Evolutionary conservation across 306 rosid species (phyloP).

Genomic region (Dryas alaskensis): DNA sequence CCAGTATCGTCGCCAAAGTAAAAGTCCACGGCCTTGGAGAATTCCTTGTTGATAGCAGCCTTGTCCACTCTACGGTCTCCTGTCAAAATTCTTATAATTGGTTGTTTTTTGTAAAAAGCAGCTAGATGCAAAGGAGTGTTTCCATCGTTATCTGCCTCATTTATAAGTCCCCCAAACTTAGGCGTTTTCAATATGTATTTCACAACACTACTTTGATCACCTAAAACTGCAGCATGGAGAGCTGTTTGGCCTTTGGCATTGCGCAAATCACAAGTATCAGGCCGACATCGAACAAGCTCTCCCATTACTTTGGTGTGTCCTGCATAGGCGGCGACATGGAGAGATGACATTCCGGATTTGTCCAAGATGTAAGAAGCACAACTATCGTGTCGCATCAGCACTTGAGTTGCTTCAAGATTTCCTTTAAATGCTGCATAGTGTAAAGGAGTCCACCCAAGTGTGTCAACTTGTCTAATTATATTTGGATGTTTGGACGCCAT

Average conservation of each 20-base stretch:
- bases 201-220: background rate
- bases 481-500: background rate
- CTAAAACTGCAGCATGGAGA: slow-evolving; percentile 6
- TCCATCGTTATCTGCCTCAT: slow-evolving; percentile 12
- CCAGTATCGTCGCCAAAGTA: background rate
- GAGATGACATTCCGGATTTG: slow-evolving; percentile 15
- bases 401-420: background rate
- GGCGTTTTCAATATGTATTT: background rate
- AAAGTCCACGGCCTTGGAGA: background rate
- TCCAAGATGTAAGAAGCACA: background rate
- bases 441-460: slow-evolving; percentile 17
- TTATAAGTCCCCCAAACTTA: background rate
- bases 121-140: slow-evolving; percentile 25
- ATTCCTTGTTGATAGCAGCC: background rate
- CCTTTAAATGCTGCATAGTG: slow-evolving; percentile 12
- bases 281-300: background rate
- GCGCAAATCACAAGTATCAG: slow-evolving; percentile 4
- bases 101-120: background rate
- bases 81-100: background rate
- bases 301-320: background rate
- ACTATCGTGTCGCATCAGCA: background rate
- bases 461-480: background rate
- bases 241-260: background rate
- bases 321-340: slow-evolving; percentile 8
- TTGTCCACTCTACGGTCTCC: background rate